Evolutionary conservation across 208 protist species (phyloP).

Genomic region (Trypanosomatidae sp.): DNA sequence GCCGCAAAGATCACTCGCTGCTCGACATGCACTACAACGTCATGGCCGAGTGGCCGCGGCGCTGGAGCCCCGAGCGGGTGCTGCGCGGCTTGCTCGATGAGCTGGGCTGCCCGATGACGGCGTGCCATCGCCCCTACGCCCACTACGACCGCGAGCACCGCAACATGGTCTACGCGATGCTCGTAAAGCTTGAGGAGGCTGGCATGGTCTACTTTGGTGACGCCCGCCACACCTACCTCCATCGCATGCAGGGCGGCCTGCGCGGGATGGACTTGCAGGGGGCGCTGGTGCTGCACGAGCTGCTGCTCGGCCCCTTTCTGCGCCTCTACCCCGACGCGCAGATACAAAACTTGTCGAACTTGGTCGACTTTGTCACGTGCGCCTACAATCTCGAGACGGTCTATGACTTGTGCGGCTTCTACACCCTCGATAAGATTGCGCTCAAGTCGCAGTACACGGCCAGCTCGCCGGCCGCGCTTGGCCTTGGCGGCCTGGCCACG

Average conservation of each 20-base stretch:
- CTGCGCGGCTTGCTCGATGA: slow-evolving; percentile 31
- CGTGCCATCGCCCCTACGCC: slow-evolving; percentile 37
- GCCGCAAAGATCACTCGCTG: slow-evolving; percentile 83
- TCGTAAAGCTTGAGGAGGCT: slow-evolving; percentile 48
- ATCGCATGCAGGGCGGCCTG: slow-evolving; percentile 70
- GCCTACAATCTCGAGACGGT: slow-evolving; percentile 89
- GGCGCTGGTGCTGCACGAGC: slow-evolving; percentile 74
- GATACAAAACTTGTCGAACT: slow-evolving; percentile 84
- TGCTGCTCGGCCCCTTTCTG: slow-evolving; percentile 64
- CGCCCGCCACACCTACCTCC: slow-evolving; percentile 55
- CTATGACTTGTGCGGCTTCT: slow-evolving; percentile 81
- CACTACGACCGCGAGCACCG: slow-evolving; percentile 35
- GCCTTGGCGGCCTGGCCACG: slow-evolving; percentile 74
- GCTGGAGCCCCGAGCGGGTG: slow-evolving; percentile 69
- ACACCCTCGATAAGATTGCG: slow-evolving; percentile 76
- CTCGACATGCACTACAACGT: slow-evolving; percentile 82
- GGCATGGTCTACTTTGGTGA: slow-evolving; percentile 83
- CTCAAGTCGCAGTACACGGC: slow-evolving; percentile 44
- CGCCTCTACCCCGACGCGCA: slow-evolving; percentile 78
- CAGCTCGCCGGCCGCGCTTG: slow-evolving; percentile 70
- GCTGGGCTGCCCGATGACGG: slow-evolving; percentile 32
- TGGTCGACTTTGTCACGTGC: slow-evolving; percentile 83
- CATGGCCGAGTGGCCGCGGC: slow-evolving; percentile 54
- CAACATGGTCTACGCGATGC: slow-evolving; percentile 70
- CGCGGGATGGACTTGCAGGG: slow-evolving; percentile 80